Evolutionary conservation across 2,329 filamentous ascomycete species (phyloP), one percentile per base, ranked within the genome.

Genomic region (Cladosporium colombiae): DNA sequence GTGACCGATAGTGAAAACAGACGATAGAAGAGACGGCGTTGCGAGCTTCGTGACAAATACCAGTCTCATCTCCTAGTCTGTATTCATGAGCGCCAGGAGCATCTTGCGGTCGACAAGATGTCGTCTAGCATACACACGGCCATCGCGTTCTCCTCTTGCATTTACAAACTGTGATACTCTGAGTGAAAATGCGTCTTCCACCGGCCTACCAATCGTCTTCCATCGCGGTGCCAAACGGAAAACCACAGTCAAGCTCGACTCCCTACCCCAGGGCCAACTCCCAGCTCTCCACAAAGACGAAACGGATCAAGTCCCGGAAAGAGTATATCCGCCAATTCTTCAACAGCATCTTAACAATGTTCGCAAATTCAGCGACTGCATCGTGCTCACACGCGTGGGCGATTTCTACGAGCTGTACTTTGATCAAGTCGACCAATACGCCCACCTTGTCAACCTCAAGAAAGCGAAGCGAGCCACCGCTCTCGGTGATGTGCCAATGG

Each of bases 351-450:
- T 88, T 65, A 91, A 89, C 70, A 96, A 97, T 79, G 97, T 98
- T 89, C 85, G 88, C 71, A 93, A 90, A 73, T 97, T 96, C 79
- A 87, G 89, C 73, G 92, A 96, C 73, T 98, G 94, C 78, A 91
- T 99, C 46, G 78, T 99, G 8, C 81, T 99, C 67, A 99, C 95
- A 4, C 88, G 94, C 65, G 93, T 99, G 31, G 95, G 95, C 65
- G 90, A 93, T 67, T 99, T 99, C 79, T 99, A 98, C 79, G 95
- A 99, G 85, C 82, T 99, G 66, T 99, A 99, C 80, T 96, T 98
- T 77, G 91, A 96, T 73, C 93, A 99, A 76, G 95, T 96, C 13
- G 91, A 96, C 66, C 89, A 97, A 74, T 91, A 90, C 76, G 94
- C 91, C 1, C 91, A 93, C 1, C 82, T 96, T 53, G 83, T 99